Conservation (phyloP, 2,329 filamentous ascomycete species). For the Colletotrichum cereale region DNA sequence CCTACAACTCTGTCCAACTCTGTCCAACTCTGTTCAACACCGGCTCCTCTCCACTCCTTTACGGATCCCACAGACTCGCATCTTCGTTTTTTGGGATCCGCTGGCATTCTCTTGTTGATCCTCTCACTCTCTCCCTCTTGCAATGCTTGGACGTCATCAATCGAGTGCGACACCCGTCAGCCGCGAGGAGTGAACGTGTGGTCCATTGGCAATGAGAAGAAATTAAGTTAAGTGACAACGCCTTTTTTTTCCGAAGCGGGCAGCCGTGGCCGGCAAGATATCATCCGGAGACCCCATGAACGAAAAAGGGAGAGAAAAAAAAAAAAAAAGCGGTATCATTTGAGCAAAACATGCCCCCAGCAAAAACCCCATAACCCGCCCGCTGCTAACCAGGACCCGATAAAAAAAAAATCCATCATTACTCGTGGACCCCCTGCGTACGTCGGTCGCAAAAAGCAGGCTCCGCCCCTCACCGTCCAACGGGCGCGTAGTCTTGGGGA, state of each 20-base stretch:
- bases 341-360: neutral
- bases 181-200: neutral
- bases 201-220: neutral
- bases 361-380: neutral
- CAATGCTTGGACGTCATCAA: too few species aligned
- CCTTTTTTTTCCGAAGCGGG: neutral
- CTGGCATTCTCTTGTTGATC: too few species aligned
- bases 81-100: too few species aligned
- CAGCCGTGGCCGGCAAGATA: neutral
- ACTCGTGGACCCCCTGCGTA: accelerated
- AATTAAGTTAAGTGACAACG: neutral
- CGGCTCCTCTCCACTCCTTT: too few species aligned
- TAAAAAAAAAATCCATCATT: neutral
- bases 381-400: neutral
- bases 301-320: neutral
- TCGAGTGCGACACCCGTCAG: neutral
- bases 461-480: slow-evolving; percentile 17
- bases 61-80: too few species aligned
- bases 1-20: too few species aligned
- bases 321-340: slow-evolving; percentile 35
- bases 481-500: slow-evolving; percentile 53
- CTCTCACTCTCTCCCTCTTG: too few species aligned
- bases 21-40: too few species aligned
- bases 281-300: neutral
- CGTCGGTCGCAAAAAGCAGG: neutral